Evolutionary conservation across 257 asterid species (phyloP), one percentile per base, ranked within the genome.

Genomic region (Osmanthus fragrans): DNA sequence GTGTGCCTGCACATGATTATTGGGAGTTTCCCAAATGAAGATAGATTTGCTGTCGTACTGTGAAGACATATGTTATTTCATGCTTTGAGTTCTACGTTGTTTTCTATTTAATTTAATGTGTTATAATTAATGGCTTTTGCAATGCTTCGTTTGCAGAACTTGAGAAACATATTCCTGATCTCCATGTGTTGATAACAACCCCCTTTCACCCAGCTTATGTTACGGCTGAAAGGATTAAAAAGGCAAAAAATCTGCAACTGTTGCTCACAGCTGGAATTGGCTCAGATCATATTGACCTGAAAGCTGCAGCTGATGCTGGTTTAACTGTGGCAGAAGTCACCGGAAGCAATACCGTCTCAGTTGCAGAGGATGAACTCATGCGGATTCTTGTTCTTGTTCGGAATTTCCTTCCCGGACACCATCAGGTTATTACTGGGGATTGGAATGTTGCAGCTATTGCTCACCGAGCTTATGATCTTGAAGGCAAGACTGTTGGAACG

Each of bases 401-500:
- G 11, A 96, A 96, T 80, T 96, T 93, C 69, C 65, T 96, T 79
- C 97, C 97, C 8, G 99, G 97, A 11, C 16, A 96, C 84, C 96
- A 93, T 78, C 99, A 93, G 85, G 96, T 93, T 56, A 87, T 91
- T 34, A 87, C 5, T 23, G 98, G 99, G 30, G 98, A 96, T 9
- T 96, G 99, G 99, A 84, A 96, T 49, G 98, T 96, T 67, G 95
- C 98, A 12, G 97, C 89, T 69, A 88, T 93, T 84, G 89, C 98
- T 71, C 58, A 96, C 85, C 84, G 98, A 68, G 92, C 99, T 64
- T 96, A 96, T 72, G 99, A 93, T 86, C 96, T 96, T 32, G 99
- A 96, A 85, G 98, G 97, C 9, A 96, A 96, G 89, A 96, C 98
- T n/a, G 97, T 96, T 71, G 99, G 99, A 73, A 96, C 99, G 7